Base-by-base conservation (phyloP, 1,139 yeast species). In the Debaryomyces coudertii region DNA sequence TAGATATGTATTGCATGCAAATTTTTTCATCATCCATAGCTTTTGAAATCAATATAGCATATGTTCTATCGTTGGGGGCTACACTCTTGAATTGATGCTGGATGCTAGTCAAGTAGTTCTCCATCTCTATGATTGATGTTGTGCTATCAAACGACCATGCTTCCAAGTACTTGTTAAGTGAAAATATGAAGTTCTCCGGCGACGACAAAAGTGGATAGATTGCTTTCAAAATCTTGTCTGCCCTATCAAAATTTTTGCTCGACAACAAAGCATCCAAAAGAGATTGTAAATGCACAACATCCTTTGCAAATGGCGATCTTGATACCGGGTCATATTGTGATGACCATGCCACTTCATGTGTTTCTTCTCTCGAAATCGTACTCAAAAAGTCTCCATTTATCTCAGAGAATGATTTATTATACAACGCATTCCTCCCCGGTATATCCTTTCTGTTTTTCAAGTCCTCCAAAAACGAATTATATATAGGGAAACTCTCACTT, bases 251-350 rank as follows among this genome's bases (percentile, higher is more conserved):
- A 59, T 88, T 87, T 45, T 78, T 79, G 28, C 88, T 77, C 39
- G 82, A 79, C 33, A 92, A 62, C 54, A 95, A 85, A 0, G 96
- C 96, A 57, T 90, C 96, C 34, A 90, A 71, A 29, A 90, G 66
- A 1, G 93, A 80, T 81, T 90, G 89, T 14, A 87, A 70, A 57
- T 87, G 89, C 44, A 78, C 71, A 28, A 82, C 79, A 49, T 83
- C 87, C 55, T 78, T 77, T 2, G 83, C 77, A 54, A 74, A 76
- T 0, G 79, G 76, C 33, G 78, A 70, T 36, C 77, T 58, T 25
- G 71, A 59, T 3, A 72, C 79, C 2, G 77, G 68, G 46, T 74
- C 79, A 52, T 71, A 71, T 33, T 63, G 67, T 5, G 77, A 71
- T 9, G 73, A 60, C 76, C 77, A 72, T 8, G 72, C 54, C 12